Conservation (phyloP, 768 basidiomycete genomes). For the Suillus luteus region DNA sequence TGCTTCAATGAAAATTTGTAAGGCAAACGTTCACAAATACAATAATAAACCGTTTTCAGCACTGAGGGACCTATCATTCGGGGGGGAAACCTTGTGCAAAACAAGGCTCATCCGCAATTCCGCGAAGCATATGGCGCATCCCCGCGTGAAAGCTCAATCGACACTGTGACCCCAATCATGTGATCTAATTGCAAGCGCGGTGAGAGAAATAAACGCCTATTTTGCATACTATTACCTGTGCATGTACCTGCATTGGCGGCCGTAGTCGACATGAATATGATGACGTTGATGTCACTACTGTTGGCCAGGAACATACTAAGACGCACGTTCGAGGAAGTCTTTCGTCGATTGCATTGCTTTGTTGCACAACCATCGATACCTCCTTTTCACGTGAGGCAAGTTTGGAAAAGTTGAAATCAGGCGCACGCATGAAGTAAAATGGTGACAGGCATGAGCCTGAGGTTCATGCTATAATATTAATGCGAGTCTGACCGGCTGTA, state of each 20-base stretch:
- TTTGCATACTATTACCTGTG: neutral
- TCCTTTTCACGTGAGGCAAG: neutral
- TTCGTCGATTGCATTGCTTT: neutral
- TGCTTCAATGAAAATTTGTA: neutral
- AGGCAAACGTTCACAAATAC: neutral
- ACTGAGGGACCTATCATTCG: neutral
- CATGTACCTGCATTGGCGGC: neutral
- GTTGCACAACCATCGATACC: neutral
- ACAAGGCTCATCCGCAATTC: neutral
- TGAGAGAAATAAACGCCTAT: neutral
- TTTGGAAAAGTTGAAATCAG: neutral
- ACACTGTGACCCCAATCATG: neutral
- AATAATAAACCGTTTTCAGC: neutral
- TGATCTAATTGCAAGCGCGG: neutral
- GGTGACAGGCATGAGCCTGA: neutral
- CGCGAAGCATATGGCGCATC: slow-evolving; percentile 1
- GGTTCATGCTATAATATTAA: neutral
- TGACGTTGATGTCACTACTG: too few relatives aligned
- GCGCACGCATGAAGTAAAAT: neutral
- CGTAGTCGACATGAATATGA: neutral
- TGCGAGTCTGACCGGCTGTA: neutral
- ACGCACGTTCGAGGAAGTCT: slow-evolving; percentile 4
- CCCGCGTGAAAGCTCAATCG: neutral
- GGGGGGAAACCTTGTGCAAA: neutral
- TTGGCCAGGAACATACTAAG: neutral